phyloP scores from a whole-genome alignment of 768 basidiomycete species.

The Ephemerocybe angulata region DNA sequence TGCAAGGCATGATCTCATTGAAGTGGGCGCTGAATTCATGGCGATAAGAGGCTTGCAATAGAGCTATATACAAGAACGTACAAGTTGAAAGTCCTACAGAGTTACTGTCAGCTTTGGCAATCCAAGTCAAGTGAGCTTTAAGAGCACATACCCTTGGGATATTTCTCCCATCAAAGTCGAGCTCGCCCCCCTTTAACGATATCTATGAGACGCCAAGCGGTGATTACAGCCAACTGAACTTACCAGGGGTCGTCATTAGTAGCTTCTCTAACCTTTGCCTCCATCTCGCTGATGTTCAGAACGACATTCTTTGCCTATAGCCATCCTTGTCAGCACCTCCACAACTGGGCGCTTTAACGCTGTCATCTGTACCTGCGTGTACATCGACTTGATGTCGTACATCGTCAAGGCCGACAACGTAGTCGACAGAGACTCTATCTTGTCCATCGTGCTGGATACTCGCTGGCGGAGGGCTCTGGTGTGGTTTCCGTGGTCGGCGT shows the following conservation, averaged over 20 bases:
- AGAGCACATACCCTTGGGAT: conserved; percentile 74
- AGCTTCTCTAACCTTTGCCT: conserved; percentile 93
- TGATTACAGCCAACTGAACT: conserved; percentile 20
- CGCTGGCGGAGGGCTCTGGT: background rate
- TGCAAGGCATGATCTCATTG: conserved; percentile 98
- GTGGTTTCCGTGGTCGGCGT: background rate
- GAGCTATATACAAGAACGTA: conserved; percentile 26
- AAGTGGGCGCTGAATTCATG: conserved; percentile 91
- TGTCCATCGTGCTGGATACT: conserved; percentile 54
- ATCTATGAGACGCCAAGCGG: background rate
- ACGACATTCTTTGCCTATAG: conserved; percentile 91
- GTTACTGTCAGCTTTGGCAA: background rate
- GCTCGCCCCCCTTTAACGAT: conserved; percentile 79
- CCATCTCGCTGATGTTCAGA: conserved; percentile 94
- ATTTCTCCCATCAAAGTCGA: conserved; percentile 99
- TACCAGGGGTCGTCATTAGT: conserved; percentile 99
- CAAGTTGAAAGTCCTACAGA: conserved; percentile 91
- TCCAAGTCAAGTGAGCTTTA: conserved; percentile 6
- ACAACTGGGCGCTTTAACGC: background rate
- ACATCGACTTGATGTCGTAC: conserved; percentile 93
- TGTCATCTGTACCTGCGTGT: conserved; percentile 69
- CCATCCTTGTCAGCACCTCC: conserved; percentile 17
- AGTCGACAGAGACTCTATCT: conserved; percentile 68
- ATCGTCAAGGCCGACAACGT: conserved; percentile 80
- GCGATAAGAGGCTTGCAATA: background rate